Evolutionary conservation across 108 stramenopile genomes (phyloP).

Genomic region (Pseudonitzschia multiseries): DNA sequence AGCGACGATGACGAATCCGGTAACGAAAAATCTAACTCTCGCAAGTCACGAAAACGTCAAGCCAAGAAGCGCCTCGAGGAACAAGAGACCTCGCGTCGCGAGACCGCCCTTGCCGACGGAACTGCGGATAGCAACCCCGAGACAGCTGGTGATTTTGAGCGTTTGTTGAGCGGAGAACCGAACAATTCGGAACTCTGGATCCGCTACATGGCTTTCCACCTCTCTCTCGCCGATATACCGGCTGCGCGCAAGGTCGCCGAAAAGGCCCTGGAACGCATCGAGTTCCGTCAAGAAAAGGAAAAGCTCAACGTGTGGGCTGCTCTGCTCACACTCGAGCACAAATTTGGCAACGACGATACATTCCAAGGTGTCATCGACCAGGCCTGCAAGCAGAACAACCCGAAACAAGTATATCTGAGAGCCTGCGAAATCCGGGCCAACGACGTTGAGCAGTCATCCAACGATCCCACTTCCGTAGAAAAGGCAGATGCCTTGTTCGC

Average conservation of each 20-base stretch:
- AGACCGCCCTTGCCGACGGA: slow-evolving; percentile 85
- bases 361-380: slow-evolving; percentile 73
- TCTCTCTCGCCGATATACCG: slow-evolving; percentile 90
- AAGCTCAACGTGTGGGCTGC: slow-evolving; percentile 96
- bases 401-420: slow-evolving; percentile 88
- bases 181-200: slow-evolving; percentile 94
- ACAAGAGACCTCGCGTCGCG: slow-evolving; percentile 71
- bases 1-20: slow-evolving; percentile 55
- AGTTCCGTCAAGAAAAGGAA: slow-evolving; percentile 88
- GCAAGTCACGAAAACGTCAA: slow-evolving; percentile 78
- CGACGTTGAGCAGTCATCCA: slow-evolving; percentile 48
- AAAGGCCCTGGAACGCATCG: slow-evolving; percentile 87
- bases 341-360: slow-evolving; percentile 78
- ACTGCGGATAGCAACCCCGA: slow-evolving; percentile 89
- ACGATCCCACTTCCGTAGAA: slow-evolving; percentile 32
- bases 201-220: slow-evolving; percentile 95
- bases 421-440: slow-evolving; percentile 86
- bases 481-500: slow-evolving; percentile 72
- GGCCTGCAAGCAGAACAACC: slow-evolving; percentile 89
- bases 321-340: slow-evolving; percentile 89
- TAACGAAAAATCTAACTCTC: slow-evolving; percentile 48
- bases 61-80: slow-evolving; percentile 71
- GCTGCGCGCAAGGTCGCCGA: slow-evolving; percentile 88
- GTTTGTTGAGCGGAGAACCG: slow-evolving; percentile 86
- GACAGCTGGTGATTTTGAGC: slow-evolving; percentile 93